Conservation (phyloP, 371 early-diverging fungal genomes). For the Lichtheimia ornata region DNA sequence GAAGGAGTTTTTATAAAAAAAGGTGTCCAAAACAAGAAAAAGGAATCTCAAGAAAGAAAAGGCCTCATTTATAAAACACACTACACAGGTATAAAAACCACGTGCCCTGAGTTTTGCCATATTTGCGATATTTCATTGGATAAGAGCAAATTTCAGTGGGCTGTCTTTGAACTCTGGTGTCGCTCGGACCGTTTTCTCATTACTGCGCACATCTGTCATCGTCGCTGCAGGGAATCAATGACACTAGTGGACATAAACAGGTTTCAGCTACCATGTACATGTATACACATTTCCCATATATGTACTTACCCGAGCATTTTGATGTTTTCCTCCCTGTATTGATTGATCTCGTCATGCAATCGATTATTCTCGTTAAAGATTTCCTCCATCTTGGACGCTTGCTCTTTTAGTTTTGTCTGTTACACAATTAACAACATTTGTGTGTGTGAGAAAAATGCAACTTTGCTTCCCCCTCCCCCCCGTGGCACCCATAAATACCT, state of each 20-base stretch:
- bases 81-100: too few species aligned
- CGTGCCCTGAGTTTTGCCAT: too few species aligned
- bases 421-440: constrained; percentile 2
- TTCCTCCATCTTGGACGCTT: constrained; percentile 27
- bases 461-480: not conserved
- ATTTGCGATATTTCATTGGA: too few species aligned
- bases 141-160: too few species aligned
- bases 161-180: too few species aligned
- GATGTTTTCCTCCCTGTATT: constrained; percentile 43
- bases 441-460: not conserved
- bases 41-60: constrained; percentile 17
- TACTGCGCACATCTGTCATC: not conserved
- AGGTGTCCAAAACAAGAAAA: constrained; percentile 8
- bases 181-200: too few species aligned
- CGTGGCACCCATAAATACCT: constrained; percentile 32
- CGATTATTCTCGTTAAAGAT: constrained; percentile 34
- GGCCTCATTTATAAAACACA: too few species aligned
- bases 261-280: too few species aligned
- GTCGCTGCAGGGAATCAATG: not conserved
- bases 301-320: constrained; percentile 47
- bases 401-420: constrained; percentile 40
- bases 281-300: not conserved
- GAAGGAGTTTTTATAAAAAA: constrained; percentile 6
- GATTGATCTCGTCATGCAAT: constrained; percentile 26
- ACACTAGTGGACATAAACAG: not conserved